phyloP scores from a whole-genome alignment of 305 asterid species.

The Fraxinus baroniana region DNA sequence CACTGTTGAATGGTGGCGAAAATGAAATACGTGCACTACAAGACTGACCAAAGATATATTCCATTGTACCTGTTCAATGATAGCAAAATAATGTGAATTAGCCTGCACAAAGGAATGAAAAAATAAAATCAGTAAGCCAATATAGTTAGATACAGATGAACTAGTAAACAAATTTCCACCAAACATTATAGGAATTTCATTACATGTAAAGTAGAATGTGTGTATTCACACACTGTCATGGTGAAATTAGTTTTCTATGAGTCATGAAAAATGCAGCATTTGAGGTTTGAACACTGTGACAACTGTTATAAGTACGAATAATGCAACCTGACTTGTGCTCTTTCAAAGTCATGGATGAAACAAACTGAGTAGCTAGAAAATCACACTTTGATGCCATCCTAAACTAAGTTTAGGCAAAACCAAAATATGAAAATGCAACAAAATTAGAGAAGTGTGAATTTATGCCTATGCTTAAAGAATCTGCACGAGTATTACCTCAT shows the following conservation, averaged over 20 bases:
- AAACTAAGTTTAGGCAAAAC: conserved; percentile 25
- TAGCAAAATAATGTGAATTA: conserved; percentile 93
- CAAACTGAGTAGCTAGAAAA: background rate
- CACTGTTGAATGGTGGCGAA: conserved; percentile 9
- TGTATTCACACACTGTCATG: background rate
- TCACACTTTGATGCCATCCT: conserved; percentile 9
- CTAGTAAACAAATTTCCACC: background rate
- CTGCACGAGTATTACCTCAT: conserved; percentile 61
- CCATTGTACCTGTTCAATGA: conserved; percentile 84
- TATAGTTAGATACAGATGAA: background rate
- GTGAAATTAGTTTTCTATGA: background rate
- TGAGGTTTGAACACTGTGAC: conserved; percentile 2
- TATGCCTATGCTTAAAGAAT: background rate
- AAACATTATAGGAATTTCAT: background rate
- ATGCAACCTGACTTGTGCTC: conserved; percentile 6
- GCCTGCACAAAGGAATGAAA: conserved; percentile 62
- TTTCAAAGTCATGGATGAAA: background rate
- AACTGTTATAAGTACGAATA: background rate
- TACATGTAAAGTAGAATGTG: background rate
- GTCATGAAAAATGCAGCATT: background rate
- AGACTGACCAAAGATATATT: conserved; percentile 10
- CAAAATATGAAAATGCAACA: background rate
- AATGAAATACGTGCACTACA: conserved; percentile 15
- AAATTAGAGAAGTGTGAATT: background rate
- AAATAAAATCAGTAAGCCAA: conserved; percentile 23